These are phyloP conservation scores for Oemleria cerasiformis DNA, from an alignment of 306 rosid genomes.

Conservation along the genomic window DNA sequence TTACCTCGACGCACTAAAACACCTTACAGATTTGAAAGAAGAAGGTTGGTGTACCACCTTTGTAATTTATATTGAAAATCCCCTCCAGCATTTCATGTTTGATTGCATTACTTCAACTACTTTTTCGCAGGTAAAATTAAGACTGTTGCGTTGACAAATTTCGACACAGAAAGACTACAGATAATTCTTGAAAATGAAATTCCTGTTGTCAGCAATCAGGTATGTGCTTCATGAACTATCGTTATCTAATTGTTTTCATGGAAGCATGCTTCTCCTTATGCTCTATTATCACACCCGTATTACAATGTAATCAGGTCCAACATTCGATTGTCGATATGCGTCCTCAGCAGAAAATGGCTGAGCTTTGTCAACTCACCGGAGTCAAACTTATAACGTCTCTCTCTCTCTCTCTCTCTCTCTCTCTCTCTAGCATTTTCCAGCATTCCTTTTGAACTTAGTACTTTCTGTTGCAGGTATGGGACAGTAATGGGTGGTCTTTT, in stretches of 20 bases:
- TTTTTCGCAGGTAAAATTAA: conserved; percentile 77
- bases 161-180: conserved; percentile 83
- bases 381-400: conserved; percentile 90
- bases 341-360: conserved; percentile 90
- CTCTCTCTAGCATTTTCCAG: background rate
- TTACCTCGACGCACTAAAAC: conserved; percentile 89
- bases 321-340: conserved; percentile 93
- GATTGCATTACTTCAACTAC: conserved; percentile 33
- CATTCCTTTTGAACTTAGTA: conserved; percentile 13
- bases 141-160: conserved; percentile 82
- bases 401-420: conserved; percentile 35
- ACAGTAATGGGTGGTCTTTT: conserved; percentile 93
- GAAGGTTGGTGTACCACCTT: conserved; percentile 51
- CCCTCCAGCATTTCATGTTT: conserved; percentile 30
- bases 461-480: conserved; percentile 72
- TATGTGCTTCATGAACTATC: conserved; percentile 25
- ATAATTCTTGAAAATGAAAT: conserved; percentile 85
- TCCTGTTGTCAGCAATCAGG: conserved; percentile 98
- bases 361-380: conserved; percentile 88
- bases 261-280: background rate
- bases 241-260: conserved; percentile 1
- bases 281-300: background rate
- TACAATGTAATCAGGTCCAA: conserved; percentile 59
- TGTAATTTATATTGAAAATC: background rate
- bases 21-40: conserved; percentile 85